Evolutionary conservation across 805 yeast species (phyloP).

Genomic region (Nakazawaea molendinolei): DNA sequence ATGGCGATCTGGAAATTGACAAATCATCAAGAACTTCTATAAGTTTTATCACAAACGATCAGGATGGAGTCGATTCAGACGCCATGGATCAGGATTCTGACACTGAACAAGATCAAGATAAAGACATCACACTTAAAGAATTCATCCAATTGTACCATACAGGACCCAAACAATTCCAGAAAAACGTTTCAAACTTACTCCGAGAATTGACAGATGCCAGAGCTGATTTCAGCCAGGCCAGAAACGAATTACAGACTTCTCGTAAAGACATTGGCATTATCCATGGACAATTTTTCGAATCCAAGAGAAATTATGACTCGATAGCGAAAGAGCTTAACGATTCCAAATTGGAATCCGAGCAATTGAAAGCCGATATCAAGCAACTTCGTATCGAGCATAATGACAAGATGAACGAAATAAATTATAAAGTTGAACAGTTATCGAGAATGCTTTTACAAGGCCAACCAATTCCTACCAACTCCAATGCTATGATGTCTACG

Average conservation of each 20-base stretch:
- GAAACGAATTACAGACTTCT: not conserved
- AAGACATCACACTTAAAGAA: constrained; percentile 4
- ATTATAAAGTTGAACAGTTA: constrained; percentile 8
- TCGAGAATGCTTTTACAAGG: constrained; percentile 1
- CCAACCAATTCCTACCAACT: constrained; percentile 1
- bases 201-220: constrained; percentile 3
- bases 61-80: not conserved
- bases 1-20: no score
- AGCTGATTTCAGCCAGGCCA: constrained; percentile 2
- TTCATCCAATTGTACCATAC: constrained; percentile 3
- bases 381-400: constrained; percentile 1
- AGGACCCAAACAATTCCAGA: not conserved
- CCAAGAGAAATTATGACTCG: constrained; percentile 2
- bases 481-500: constrained; percentile 12
- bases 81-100: not conserved
- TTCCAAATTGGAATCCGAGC: not conserved
- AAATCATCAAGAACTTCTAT: constrained; percentile 11
- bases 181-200: not conserved
- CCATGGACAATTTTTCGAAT: constrained; percentile 2
- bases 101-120: not conserved
- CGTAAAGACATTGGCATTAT: constrained; percentile 1
- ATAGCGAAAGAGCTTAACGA: constrained; percentile 6
- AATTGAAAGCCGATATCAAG: constrained; percentile 3
- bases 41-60: constrained; percentile 9
- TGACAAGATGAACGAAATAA: constrained; percentile 4